These are phyloP conservation scores for Metrosideros polymorpha DNA, from an alignment of 441 rosid species.

Conservation along the genomic window DNA sequence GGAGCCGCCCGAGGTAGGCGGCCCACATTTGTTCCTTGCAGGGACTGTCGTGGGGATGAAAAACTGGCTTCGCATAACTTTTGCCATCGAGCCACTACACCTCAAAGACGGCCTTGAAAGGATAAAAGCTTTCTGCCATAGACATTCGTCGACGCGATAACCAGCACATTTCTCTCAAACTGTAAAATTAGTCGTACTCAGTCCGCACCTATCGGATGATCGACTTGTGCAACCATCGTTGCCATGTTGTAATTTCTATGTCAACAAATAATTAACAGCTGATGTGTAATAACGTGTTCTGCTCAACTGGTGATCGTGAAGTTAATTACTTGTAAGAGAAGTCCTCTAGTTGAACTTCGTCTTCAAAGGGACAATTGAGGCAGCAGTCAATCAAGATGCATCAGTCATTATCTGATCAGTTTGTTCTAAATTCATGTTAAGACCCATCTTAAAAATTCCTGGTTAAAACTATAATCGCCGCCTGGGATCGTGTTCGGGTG, in stretches of 20 bases:
- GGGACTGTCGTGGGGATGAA: constrained; percentile 52
- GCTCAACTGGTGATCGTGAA: neutral
- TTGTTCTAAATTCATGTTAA: neutral
- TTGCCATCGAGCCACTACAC: constrained; percentile 36
- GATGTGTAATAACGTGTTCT: neutral
- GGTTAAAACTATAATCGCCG: neutral
- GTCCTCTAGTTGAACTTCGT: neutral
- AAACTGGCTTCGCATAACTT: constrained; percentile 69
- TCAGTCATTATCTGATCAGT: neutral
- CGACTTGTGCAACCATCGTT: neutral
- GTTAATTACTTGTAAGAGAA: neutral
- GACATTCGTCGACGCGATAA: constrained; percentile 44
- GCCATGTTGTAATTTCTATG: neutral
- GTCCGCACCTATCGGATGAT: neutral
- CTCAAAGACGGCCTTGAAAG: constrained; percentile 55
- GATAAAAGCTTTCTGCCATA: constrained; percentile 41
- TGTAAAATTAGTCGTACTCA: neutral
- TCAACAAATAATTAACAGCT: neutral
- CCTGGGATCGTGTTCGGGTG: neutral
- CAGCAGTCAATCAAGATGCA: neutral
- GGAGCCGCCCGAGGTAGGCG: no score
- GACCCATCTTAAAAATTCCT: neutral
- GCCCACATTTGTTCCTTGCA: constrained; percentile 15
- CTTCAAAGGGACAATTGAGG: neutral
- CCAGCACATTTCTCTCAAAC: neutral